Evolutionary conservation across 768 basidiomycete species (phyloP).

Genomic region (Multifurca ochricompacta): DNA sequence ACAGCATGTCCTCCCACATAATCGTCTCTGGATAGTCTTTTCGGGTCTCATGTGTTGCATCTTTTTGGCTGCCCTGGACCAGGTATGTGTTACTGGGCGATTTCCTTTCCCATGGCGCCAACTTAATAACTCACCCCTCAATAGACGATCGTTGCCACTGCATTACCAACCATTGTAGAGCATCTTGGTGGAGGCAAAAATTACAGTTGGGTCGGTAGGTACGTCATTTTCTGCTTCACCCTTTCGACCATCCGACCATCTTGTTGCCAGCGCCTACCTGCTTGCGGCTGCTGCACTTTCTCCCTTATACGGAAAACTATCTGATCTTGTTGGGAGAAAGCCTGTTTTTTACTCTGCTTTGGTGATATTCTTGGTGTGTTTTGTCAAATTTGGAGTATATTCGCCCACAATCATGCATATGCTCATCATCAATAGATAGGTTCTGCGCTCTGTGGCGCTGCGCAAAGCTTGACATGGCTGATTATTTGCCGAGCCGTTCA

Average conservation of each 20-base stretch:
- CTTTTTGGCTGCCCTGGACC: conserved; percentile 44
- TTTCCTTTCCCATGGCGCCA: neutral
- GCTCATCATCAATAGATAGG: conserved; percentile 41
- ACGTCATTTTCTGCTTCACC: neutral
- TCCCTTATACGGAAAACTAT: conserved; percentile 73
- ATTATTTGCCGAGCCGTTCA: conserved; percentile 72
- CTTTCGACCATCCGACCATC: neutral
- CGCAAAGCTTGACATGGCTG: conserved; percentile 72
- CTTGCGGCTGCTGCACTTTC: conserved; percentile 59
- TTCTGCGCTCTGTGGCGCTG: conserved; percentile 75
- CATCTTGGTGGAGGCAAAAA: conserved; percentile 37
- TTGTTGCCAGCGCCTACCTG: conserved; percentile 55
- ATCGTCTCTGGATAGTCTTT: conserved; percentile 36
- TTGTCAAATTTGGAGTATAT: neutral
- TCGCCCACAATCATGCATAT: neutral
- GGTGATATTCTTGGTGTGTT: conserved; percentile 53
- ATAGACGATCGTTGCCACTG: conserved; percentile 42
- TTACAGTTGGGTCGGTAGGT: conserved; percentile 46
- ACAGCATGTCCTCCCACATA: conserved; percentile 37
- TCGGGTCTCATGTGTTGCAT: conserved; percentile 36
- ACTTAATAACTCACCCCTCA: neutral
- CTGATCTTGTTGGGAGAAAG: conserved; percentile 60
- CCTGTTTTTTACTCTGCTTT: conserved; percentile 63
- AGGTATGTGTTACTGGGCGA: conserved; percentile 24
- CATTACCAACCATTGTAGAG: conserved; percentile 42